Evolutionary conservation across 768 basidiomycete species (phyloP).

Genomic region (Calocybe cyanea): DNA sequence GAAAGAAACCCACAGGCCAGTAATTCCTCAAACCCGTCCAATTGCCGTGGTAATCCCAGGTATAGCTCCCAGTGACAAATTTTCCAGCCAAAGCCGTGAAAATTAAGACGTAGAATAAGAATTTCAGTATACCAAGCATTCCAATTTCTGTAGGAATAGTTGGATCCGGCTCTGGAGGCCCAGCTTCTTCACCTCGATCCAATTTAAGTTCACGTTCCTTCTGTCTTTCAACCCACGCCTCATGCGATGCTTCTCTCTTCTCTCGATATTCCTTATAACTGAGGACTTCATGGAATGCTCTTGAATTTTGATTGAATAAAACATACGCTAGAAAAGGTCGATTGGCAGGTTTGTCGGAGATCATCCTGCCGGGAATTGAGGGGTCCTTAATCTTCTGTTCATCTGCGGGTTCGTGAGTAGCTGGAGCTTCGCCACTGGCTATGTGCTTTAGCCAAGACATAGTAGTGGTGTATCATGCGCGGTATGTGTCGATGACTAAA

Average conservation of each 20-base stretch:
- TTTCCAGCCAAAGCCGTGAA: constrained; percentile 63
- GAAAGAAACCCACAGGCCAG: constrained; percentile 50
- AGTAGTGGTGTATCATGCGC: no score
- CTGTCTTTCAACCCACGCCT: constrained; percentile 67
- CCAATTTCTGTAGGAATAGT: constrained; percentile 67
- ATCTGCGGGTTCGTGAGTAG: constrained; percentile 34
- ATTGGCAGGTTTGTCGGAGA: constrained; percentile 82
- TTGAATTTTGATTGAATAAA: constrained; percentile 10
- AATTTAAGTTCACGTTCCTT: constrained; percentile 69
- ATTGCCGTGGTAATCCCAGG: constrained; percentile 77
- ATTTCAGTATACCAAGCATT: constrained; percentile 62
- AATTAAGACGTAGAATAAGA: constrained; percentile 54
- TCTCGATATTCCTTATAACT: constrained; percentile 69
- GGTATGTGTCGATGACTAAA: no score
- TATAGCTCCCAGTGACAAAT: constrained; percentile 82
- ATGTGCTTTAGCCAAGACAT: constrained; percentile 71
- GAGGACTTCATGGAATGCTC: constrained; percentile 14
- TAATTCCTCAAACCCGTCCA: constrained; percentile 58
- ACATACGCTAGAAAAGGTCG: constrained; percentile 79
- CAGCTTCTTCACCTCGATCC: constrained; percentile 68
- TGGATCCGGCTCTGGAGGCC: constrained; percentile 70
- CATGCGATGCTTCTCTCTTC: constrained; percentile 56
- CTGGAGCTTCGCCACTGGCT: constrained; percentile 32
- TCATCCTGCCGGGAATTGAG: constrained; percentile 53
- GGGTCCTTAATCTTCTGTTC: constrained; percentile 61